Percentiles rank a stretch among this genome's conserved stretches.
Conservation (phyloP, 1,284 basidiomycete species). For the Ganoderma boninense region DNA sequence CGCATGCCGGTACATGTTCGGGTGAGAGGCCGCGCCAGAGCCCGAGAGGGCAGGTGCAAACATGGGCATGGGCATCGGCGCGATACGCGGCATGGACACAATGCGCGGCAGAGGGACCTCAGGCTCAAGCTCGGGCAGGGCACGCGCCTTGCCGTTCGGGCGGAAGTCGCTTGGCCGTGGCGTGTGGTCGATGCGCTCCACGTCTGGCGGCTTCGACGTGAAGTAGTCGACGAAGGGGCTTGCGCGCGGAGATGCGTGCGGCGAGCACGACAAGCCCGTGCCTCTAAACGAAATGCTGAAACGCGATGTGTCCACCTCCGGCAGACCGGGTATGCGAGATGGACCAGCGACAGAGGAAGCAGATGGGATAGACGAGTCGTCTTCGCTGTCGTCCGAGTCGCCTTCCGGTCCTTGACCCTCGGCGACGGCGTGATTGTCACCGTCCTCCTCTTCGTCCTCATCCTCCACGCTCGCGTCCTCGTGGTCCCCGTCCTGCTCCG, state of each 20-base stretch:
- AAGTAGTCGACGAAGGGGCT: conserved; percentile 41
- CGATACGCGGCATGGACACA: conserved; percentile 19
- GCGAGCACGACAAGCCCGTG: conserved; percentile 25
- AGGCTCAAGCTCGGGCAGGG: conserved; percentile 6
- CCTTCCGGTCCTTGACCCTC: conserved; percentile 42
- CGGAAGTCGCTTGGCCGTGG: conserved; percentile 48
- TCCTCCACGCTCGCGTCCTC: conserved; percentile 49
- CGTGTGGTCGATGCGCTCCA: conserved; percentile 31
- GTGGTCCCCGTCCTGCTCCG: conserved; percentile 47
- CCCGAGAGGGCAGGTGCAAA: conserved; percentile 12
- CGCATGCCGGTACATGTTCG: conserved; percentile 65
- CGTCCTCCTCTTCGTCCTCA: conserved; percentile 44
- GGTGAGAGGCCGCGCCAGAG: conserved; percentile 45
- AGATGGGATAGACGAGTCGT: conserved; percentile 40
- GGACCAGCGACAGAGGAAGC: conserved; percentile 24
- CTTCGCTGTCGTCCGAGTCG: conserved; percentile 42
- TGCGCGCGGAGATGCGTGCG: conserved; percentile 18
- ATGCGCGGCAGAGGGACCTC: no score
- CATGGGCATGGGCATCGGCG: conserved; percentile 14
- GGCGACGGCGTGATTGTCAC: conserved; percentile 31
- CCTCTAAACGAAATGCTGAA: conserved; percentile 32
- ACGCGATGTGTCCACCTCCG: conserved; percentile 35
- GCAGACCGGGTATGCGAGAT: conserved; percentile 30
- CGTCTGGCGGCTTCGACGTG: conserved; percentile 36
- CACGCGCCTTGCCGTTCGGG: conserved; percentile 17